These are phyloP conservation scores for Magnaporthiopsis incrustans DNA, from an alignment of 2,329 filamentous ascomycete genomes.

Conservation along the genomic window DNA sequence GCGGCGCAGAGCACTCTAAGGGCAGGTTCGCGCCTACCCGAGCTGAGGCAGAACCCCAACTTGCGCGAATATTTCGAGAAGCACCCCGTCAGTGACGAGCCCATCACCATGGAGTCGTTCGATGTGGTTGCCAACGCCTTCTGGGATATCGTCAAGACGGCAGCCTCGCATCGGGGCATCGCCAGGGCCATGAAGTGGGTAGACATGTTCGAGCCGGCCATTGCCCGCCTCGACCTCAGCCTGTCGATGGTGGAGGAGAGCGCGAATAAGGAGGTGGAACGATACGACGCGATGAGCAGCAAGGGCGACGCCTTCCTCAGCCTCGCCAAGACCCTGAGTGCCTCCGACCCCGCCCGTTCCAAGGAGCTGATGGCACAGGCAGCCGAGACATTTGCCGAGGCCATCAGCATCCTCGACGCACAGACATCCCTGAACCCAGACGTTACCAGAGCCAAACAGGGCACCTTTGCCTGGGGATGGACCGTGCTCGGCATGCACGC, in stretches of 20 bases:
- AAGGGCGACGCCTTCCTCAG: conserved; percentile 5
- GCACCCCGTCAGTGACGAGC: neutral
- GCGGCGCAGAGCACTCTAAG: conserved; percentile 8
- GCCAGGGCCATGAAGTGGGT: conserved; percentile 8
- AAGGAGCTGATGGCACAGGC: neutral
- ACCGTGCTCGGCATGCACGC: neutral
- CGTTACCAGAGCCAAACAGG: neutral
- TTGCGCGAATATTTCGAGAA: conserved; percentile 7
- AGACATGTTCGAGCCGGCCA: neutral
- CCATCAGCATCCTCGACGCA: neutral
- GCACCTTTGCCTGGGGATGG: neutral
- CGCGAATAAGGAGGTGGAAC: neutral
- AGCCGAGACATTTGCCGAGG: neutral
- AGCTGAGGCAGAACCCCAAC: conserved; percentile 5
- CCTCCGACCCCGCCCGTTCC: neutral
- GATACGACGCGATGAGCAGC: neutral
- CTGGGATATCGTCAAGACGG: conserved; percentile 10
- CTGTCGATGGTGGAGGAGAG: conserved; percentile 1
- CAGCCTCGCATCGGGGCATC: conserved; percentile 6
- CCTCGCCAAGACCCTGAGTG: neutral
- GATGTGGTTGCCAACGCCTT: conserved; percentile 8
- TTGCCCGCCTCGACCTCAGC: conserved; percentile 6
- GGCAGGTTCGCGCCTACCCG: conserved; percentile 4
- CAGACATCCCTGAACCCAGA: neutral
- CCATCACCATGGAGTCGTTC: conserved; percentile 1